phyloP scores from a whole-genome alignment of 495 filamentous ascomycete species.

The Halenospora varia region DNA sequence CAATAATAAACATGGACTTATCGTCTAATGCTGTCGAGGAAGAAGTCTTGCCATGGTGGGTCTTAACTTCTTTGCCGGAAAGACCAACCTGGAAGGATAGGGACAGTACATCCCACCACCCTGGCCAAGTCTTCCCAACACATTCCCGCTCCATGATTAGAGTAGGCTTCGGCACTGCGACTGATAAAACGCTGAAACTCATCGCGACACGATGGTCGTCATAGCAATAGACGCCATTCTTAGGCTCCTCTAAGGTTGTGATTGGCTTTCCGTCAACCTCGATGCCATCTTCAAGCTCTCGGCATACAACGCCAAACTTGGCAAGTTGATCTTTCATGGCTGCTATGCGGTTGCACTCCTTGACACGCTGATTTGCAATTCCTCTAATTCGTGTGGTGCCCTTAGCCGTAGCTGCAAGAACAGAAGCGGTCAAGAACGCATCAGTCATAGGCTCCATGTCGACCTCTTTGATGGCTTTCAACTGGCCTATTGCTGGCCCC shows the following conservation, averaged over 20 bases:
- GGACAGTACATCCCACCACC: slow-evolving; percentile 91
- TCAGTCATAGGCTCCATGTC: slow-evolving; percentile 99
- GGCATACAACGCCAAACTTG: slow-evolving; percentile 89
- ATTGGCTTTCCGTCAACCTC: slow-evolving; percentile 70
- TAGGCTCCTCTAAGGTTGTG: slow-evolving; percentile 54
- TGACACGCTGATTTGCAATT: slow-evolving; percentile 98
- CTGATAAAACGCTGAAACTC: slow-evolving; percentile 91
- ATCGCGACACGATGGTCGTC: slow-evolving; percentile 98
- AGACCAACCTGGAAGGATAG: slow-evolving; percentile 70
- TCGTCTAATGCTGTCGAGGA: slow-evolving; percentile 20
- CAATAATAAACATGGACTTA: slow-evolving; percentile 85
- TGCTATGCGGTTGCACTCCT: slow-evolving; percentile 95
- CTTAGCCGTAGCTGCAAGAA: slow-evolving; percentile 87
- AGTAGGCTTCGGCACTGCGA: slow-evolving; percentile 68
- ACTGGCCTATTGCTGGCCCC: slow-evolving; percentile 68
- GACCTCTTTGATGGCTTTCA: slow-evolving; percentile 65
- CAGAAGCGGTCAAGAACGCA: slow-evolving; percentile 92
- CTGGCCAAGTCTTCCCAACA: slow-evolving; percentile 98
- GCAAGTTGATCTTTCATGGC: slow-evolving; percentile 95
- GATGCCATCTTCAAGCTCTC: slow-evolving; percentile 89
- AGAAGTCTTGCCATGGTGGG: slow-evolving; percentile 22
- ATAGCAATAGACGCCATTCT: slow-evolving; percentile 80
- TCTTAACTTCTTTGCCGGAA: slow-evolving; percentile 63
- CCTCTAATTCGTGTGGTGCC: slow-evolving; percentile 83
- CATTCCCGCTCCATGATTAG: slow-evolving; percentile 87